Conservation (phyloP, 768 basidiomycete species). For the Podaxis pistillaris region DNA sequence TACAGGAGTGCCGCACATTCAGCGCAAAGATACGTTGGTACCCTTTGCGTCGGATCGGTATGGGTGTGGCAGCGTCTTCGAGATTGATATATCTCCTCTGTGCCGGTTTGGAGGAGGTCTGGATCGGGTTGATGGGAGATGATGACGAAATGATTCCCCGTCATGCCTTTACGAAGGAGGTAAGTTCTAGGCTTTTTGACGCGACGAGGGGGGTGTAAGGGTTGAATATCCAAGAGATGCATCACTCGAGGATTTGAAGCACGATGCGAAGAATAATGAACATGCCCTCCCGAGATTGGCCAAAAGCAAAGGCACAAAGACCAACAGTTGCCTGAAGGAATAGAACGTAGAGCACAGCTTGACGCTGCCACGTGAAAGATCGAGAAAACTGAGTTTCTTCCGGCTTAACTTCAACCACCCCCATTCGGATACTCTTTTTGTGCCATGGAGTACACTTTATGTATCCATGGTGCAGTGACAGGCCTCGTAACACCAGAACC, state of each 20-base stretch:
- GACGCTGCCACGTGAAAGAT: slow-evolving; percentile 7
- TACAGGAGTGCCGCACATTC: not conserved
- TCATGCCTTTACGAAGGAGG: slow-evolving; percentile 8
- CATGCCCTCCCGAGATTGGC: not conserved
- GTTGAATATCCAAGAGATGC: not conserved
- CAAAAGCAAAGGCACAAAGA: not conserved
- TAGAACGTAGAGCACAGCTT: not conserved
- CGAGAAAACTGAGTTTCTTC: slow-evolving; percentile 5
- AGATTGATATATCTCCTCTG: not conserved
- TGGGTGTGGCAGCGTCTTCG: slow-evolving; percentile 2
- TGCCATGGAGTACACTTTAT: slow-evolving; percentile 6
- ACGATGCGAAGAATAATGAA: not conserved
- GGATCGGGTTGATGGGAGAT: not conserved
- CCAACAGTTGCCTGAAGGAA: not conserved
- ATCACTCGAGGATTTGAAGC: slow-evolving; percentile 8
- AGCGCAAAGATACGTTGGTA: not conserved
- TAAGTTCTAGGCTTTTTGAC: not conserved
- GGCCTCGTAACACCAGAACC: slow-evolving; percentile 5
- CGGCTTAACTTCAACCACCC: slow-evolving; percentile 4
- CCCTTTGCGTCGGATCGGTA: not conserved
- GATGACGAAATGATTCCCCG: slow-evolving; percentile 5
- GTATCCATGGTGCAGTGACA: slow-evolving; percentile 12
- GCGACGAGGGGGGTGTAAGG: not conserved
- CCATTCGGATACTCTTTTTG: not conserved
- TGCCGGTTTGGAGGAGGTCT: not conserved